These are phyloP conservation scores for Hygrocybe punicea DNA, from an alignment of 768 basidiomycete species.

Conservation along the genomic window DNA sequence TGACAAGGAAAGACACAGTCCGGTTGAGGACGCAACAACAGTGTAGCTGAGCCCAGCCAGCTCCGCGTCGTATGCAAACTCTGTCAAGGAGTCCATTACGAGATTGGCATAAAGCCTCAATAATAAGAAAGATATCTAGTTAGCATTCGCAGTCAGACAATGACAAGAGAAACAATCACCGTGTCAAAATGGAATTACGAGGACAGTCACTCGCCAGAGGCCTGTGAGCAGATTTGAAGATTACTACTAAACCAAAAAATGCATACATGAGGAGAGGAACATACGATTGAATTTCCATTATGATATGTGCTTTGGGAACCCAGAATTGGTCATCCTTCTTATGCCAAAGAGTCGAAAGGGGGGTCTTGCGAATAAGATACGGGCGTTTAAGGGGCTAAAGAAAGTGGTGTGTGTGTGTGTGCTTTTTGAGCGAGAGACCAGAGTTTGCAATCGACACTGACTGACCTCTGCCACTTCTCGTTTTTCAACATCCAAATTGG, in stretches of 20 bases:
- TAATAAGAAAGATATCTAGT: neutral
- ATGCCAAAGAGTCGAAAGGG: conserved; percentile 79
- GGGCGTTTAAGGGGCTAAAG: conserved; percentile 79
- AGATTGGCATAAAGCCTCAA: conserved; percentile 75
- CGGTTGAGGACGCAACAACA: conserved; percentile 59
- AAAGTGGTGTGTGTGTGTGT: conserved; percentile 8
- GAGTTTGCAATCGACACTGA: neutral
- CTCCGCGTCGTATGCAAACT: conserved; percentile 89
- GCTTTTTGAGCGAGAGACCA: neutral
- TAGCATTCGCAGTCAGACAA: conserved; percentile 3
- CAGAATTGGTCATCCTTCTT: conserved; percentile 98
- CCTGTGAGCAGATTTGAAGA: conserved; percentile 31
- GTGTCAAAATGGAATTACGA: conserved; percentile 67
- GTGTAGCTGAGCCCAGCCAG: conserved; percentile 83
- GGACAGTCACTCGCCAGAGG: conserved; percentile 60
- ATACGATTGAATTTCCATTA: conserved; percentile 75
- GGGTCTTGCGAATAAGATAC: conserved; percentile 67
- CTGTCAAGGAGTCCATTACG: conserved; percentile 83
- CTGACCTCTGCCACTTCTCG: conserved; percentile 60
- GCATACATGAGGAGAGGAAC: too few species aligned
- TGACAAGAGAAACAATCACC: conserved; percentile 39
- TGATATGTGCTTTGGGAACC: conserved; percentile 82
- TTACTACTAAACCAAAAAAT: neutral
- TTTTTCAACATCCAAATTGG: conserved; percentile 80
- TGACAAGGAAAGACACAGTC: conserved; percentile 61